Base-by-base conservation (phyloP, 2,329 filamentous ascomycete species). In the Colletotrichum cordylinicola region DNA sequence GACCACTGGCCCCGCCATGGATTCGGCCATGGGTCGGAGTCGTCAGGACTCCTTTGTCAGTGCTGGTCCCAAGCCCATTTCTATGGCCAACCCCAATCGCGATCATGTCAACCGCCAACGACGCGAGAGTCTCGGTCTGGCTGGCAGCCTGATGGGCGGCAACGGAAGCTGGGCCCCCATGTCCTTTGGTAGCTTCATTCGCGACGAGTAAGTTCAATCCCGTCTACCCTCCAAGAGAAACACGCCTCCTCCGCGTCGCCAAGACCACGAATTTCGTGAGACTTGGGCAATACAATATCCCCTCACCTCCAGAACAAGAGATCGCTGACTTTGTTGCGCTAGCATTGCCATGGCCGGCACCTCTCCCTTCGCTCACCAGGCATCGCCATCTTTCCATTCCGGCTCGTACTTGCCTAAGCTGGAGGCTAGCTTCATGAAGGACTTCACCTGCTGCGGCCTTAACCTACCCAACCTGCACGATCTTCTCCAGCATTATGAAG, bases 321-420 rank as follows among this genome's bases (percentile, higher is more conserved):
- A 35, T 37, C n/a, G 58, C 72, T 60, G 35, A 65, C 18, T 67
- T 56, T 68, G 77, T 70, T 21, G 72, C 79, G 80, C 79, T 83
- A 98, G 96, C 84, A 96, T 98, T 82, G 93, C 98, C 83, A 98
- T 98, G 95, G 93, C 95, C 76, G 96, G 97, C 81, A 98, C 96
- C 21, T 98, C 97, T n/a, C 97, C 97, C 13, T 98, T 96, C 82
- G 93, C 90, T 74, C 91, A 96, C 80, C 68, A 72, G 58, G 94
- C 96, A 84, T 98, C 96, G n/a, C 95, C 97, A 1, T 98, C 96
- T 2, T 98, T 95, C 81, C 96, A 98, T 85, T 98, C 96, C 1
- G 98, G 96, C 8, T 98, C 97, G 31, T 98, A 98, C 83, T 91
- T 98, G 2, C 96, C 96, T 12, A 98, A 98, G 85, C 92, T 98